Evolutionary conservation across 768 basidiomycete genomes (phyloP), one percentile per base, ranked within the genome.

Genomic region (Candolleomyces eurysporus): DNA sequence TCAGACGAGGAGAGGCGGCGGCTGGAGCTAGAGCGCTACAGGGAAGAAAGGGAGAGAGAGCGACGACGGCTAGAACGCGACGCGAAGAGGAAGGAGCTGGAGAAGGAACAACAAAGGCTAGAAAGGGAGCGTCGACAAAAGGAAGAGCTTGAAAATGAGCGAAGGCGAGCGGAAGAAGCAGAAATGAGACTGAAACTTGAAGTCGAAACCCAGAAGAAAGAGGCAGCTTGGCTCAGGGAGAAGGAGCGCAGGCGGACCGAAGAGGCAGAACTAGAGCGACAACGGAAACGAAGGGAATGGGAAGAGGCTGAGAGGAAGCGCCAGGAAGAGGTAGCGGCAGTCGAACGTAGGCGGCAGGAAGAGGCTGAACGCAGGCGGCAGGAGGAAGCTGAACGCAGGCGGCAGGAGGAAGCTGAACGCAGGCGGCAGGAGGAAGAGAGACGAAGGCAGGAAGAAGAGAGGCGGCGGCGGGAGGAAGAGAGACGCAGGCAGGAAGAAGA

Each of bases 11-110:
- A 54, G 59, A n/a, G 48, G 30, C 19, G 16, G 57, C 42, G 36
- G 50, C 16, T n/a, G 51, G 55, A 49, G 30, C 7, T 30, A 50
- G 61, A 49, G 21, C 13, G 48, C 26, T 61, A 46, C 70, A 72
- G 32, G 74, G 60, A 49, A 30, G 63, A 26, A 65, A 67, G 46
- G 51, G 66, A 59, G 63, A 69, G 43, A 65, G 65, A 66, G 65
- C 73, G 58, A 11, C 39, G 17, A 36, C 58, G 58, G 11, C 16
- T 39, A 48, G 58, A 49, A 43, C 42, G 42, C 60, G 54, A 71
- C 69, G 43, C 68, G 32, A 55, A 57, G 39, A 62, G 63, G 57
- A 55, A 50, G 42, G 64, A 63, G 45, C 61, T 53, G 36, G 65
- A 67, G 50, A 64, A 46, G 19, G 62, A 66, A 48, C 51, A 57